phyloP scores from a whole-genome alignment of 2,329 filamentous ascomycete species.

The Botrytis paeoniae region DNA sequence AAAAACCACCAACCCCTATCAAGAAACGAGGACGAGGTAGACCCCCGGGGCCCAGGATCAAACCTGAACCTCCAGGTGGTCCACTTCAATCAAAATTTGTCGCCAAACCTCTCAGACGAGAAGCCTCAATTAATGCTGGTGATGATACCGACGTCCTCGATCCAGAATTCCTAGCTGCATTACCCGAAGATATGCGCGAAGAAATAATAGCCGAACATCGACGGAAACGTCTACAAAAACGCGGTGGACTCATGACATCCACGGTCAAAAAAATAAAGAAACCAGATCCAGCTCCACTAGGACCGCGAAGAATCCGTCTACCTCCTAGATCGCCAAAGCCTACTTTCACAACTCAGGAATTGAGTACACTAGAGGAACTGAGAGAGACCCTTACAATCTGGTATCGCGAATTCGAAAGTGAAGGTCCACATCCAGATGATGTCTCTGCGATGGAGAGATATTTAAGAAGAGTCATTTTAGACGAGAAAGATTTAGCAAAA shows the following conservation, averaged over 20 bases:
- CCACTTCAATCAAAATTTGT: conserved; percentile 18
- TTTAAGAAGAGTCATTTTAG: conserved; percentile 64
- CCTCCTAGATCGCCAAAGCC: conserved; percentile 52
- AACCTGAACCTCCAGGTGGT: conserved; percentile 5
- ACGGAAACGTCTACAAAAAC: conserved; percentile 53
- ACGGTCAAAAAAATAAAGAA: conserved; percentile 25
- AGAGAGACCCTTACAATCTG: conserved; percentile 73
- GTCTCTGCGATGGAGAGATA: conserved; percentile 72
- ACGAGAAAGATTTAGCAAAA: conserved; percentile 78
- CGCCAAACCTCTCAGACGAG: conserved; percentile 36
- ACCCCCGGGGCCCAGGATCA: conserved; percentile 40
- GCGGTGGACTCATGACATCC: conserved; percentile 42
- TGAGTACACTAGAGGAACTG: conserved; percentile 59
- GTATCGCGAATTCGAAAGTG: conserved; percentile 66
- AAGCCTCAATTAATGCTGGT: conserved; percentile 56
- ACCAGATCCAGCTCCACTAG: conserved; percentile 24
- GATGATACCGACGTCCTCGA: conserved; percentile 56
- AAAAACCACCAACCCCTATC: conserved; percentile 49
- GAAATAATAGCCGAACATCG: conserved; percentile 77
- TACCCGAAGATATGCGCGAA: conserved; percentile 74
- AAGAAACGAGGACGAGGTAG: conserved; percentile 55
- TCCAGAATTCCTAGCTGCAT: conserved; percentile 71
- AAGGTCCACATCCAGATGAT: conserved; percentile 78
- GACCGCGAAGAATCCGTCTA: conserved; percentile 42
- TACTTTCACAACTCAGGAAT: conserved; percentile 59